A percentile compares a stretch with the other conserved stretches of the same genome.
phyloP scores from a whole-genome alignment of 257 asterid genomes.

The Nicotiana otophora region DNA sequence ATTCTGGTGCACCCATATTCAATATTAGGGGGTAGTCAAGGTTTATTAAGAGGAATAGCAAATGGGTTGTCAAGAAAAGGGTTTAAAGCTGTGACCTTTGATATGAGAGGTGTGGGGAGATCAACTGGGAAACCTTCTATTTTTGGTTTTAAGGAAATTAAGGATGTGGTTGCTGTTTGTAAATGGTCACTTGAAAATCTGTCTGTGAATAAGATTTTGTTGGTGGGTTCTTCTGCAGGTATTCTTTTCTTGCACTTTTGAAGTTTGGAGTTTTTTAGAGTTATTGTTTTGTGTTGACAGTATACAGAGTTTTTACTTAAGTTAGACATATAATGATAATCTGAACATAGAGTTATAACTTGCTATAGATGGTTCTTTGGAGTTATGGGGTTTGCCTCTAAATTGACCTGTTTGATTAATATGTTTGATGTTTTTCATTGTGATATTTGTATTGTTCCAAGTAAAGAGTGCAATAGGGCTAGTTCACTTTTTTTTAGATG shows the following conservation, averaged over 20 bases:
- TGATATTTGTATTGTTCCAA: background rate
- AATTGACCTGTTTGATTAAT: background rate
- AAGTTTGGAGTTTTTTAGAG: background rate
- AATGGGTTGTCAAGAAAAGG: constrained; percentile 40
- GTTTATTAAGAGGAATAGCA: constrained; percentile 38
- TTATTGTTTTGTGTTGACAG: too few relatives aligned
- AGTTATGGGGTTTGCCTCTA: background rate
- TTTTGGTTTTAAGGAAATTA: constrained; percentile 38
- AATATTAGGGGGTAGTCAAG: constrained; percentile 42
- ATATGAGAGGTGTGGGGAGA: constrained; percentile 53
- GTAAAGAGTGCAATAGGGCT: background rate
- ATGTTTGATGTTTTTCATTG: background rate
- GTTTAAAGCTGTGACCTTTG: constrained; percentile 46
- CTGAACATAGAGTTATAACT: too few relatives aligned
- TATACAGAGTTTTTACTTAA: too few relatives aligned
- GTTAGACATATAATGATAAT: too few relatives aligned
- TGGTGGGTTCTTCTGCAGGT: constrained; percentile 65
- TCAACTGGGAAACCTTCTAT: constrained; percentile 43
- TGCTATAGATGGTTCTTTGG: background rate
- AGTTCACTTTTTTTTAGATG: background rate
- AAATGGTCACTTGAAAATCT: constrained; percentile 35
- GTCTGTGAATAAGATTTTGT: constrained; percentile 20
- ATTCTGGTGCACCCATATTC: constrained; percentile 61
- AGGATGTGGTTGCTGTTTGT: constrained; percentile 49
- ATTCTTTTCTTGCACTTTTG: background rate